Evolutionary conservation across 768 basidiomycete species (phyloP).

Genomic region (Collybia sp.): DNA sequence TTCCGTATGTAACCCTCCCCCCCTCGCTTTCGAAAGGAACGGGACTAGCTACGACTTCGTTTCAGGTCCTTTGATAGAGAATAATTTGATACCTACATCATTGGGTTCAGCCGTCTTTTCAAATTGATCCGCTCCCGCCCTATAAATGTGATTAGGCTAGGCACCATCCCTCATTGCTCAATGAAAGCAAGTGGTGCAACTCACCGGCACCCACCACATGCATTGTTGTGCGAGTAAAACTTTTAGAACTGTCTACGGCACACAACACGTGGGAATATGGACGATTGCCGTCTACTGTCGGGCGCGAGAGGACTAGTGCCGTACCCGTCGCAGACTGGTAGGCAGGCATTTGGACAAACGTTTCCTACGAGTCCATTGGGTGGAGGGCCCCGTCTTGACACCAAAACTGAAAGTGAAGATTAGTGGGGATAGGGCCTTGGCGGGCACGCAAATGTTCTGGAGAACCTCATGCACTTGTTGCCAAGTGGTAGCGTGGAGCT

Average conservation of each 20-base stretch:
- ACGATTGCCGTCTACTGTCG: slow-evolving; percentile 13
- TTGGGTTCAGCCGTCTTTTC: slow-evolving; percentile 14
- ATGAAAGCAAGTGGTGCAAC: slow-evolving; percentile 13
- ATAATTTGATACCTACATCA: no score
- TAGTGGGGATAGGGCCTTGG: no score
- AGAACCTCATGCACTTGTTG: no score
- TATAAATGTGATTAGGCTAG: slow-evolving; percentile 15
- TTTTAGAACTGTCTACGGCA: slow-evolving; percentile 10
- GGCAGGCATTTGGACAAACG: slow-evolving; percentile 11
- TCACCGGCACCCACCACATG: slow-evolving; percentile 8
- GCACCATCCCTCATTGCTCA: slow-evolving; percentile 13
- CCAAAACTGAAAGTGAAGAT: no score
- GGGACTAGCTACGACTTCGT: no score
- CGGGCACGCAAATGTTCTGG: no score
- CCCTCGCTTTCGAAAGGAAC: no score
- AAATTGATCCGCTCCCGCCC: slow-evolving; percentile 13
- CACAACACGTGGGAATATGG: slow-evolving; percentile 12
- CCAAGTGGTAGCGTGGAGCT: no score
- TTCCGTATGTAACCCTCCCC: no score
- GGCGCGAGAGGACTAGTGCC: slow-evolving; percentile 6
- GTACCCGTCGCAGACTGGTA: slow-evolving; percentile 5
- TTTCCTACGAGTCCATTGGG: slow-evolving; percentile 12
- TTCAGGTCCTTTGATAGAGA: no score
- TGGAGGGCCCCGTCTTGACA: no score
- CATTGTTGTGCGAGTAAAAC: slow-evolving; percentile 9